phyloP scores from a whole-genome alignment of 1,284 basidiomycete species.

The Athelia sp. region DNA sequence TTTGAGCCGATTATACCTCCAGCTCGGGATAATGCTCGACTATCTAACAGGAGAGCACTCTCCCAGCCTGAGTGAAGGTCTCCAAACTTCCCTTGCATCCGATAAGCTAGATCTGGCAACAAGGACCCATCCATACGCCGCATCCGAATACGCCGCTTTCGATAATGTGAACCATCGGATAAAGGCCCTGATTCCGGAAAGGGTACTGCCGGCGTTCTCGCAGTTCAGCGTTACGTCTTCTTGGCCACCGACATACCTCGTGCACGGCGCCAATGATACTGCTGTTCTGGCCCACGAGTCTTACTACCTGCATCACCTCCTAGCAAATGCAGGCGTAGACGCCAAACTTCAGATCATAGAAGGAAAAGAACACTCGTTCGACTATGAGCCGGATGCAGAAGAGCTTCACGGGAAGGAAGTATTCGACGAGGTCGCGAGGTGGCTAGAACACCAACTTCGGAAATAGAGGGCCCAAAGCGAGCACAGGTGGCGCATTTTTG shows the following conservation, averaged over 20 bases:
- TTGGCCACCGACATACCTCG: slow-evolving; percentile 52
- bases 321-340: slow-evolving; percentile 33
- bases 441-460: no score
- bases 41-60: slow-evolving; percentile 56
- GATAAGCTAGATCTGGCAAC: background rate
- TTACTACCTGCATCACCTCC: slow-evolving; percentile 29
- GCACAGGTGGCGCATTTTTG: no score
- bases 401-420: slow-evolving; percentile 19
- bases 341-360: slow-evolving; percentile 36
- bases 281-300: slow-evolving; percentile 49
- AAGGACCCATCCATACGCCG: background rate
- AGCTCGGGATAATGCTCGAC: slow-evolving; percentile 53
- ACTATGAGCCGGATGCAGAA: slow-evolving; percentile 41
- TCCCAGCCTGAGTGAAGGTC: slow-evolving; percentile 30
- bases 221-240: slow-evolving; percentile 35
- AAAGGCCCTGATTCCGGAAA: slow-evolving; percentile 27
- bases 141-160: slow-evolving; percentile 1
- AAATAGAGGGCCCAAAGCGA: no score
- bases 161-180: slow-evolving; percentile 8
- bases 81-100: slow-evolving; percentile 27
- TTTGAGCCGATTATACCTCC: slow-evolving; percentile 52
- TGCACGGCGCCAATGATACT: slow-evolving; percentile 52
- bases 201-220: slow-evolving; percentile 44
- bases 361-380: slow-evolving; percentile 54
- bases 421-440: slow-evolving; percentile 21